Percentiles rank a stretch among this genome's conserved stretches.
These are phyloP conservation scores for Cladophialophora immunda DNA, from an alignment of 2,329 filamentous ascomycete genomes.

Conservation along the genomic window DNA sequence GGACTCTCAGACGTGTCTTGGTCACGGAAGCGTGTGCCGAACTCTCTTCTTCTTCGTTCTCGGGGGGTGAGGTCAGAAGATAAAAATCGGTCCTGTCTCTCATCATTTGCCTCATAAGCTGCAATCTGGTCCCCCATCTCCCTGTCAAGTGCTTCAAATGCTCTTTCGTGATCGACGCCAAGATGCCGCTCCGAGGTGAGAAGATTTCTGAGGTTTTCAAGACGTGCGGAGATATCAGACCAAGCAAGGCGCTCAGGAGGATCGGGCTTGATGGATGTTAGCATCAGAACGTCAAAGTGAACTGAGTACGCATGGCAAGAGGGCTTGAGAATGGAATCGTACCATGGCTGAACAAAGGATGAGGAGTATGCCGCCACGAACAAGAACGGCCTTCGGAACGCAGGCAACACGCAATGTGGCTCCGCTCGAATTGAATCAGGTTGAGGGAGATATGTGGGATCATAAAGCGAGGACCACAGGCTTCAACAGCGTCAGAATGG, in stretches of 20 bases:
- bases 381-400: not conserved
- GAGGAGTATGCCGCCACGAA: not conserved
- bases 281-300: constrained; percentile 17
- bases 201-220: constrained; percentile 51
- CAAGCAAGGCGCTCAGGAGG: constrained; percentile 33
- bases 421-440: not conserved
- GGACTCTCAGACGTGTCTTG: constrained; percentile 25
- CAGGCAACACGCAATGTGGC: not conserved
- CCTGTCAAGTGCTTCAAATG: constrained; percentile 51
- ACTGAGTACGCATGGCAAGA: constrained; percentile 17
- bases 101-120: constrained; percentile 50
- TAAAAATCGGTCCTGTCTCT: not conserved
- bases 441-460: not conserved
- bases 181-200: constrained; percentile 49
- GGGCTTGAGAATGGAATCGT: constrained; percentile 42
- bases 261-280: constrained; percentile 47
- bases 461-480: not conserved
- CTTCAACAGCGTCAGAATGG: not conserved
- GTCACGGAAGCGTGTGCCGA: constrained; percentile 30
- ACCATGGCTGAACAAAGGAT: constrained; percentile 32
- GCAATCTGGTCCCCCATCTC: constrained; percentile 47
- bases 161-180: constrained; percentile 45
- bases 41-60: constrained; percentile 35
- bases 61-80: constrained; percentile 5
- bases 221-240: constrained; percentile 42